Evolutionary conservation across 2,329 filamentous ascomycete species (phyloP).

Genomic region (Capronia epimyces): DNA sequence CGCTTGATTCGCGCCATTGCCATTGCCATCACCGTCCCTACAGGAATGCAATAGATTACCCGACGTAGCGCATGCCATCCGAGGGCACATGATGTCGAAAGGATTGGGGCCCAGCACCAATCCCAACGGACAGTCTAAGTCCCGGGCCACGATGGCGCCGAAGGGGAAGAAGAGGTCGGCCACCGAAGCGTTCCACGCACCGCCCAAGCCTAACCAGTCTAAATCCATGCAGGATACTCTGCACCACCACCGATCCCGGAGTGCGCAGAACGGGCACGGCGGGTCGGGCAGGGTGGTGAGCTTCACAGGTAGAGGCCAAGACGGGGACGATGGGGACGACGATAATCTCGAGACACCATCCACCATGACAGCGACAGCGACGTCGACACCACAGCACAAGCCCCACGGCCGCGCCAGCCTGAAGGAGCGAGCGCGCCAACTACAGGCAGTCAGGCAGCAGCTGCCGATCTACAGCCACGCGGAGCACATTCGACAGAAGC

Average conservation of each 20-base stretch:
- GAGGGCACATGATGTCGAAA: not conserved
- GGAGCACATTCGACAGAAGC: slow-evolving; percentile 59
- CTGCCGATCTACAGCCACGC: slow-evolving; percentile 77
- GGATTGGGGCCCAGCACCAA: not conserved
- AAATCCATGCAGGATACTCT: not conserved
- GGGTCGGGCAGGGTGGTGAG: not conserved
- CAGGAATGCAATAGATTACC: too few relatives aligned
- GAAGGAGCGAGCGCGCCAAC: slow-evolving; percentile 43
- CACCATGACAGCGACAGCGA: not conserved
- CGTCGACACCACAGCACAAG: not conserved
- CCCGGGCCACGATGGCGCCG: not conserved
- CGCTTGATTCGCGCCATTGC: too few relatives aligned
- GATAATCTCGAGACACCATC: not conserved
- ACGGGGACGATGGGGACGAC: not conserved
- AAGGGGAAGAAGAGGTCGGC: slow-evolving; percentile 2
- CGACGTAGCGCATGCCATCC: too few relatives aligned
- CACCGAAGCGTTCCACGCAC: not conserved
- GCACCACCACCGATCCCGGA: not conserved
- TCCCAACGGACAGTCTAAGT: not conserved
- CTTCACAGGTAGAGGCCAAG: not conserved
- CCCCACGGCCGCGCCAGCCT: not conserved
- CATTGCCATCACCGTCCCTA: too few relatives aligned
- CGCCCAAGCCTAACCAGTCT: not conserved
- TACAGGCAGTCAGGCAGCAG: slow-evolving; percentile 54
- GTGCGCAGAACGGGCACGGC: not conserved